Conservation (phyloP, 2,329 filamentous ascomycete species). For the Aspergillus sp. region DNA sequence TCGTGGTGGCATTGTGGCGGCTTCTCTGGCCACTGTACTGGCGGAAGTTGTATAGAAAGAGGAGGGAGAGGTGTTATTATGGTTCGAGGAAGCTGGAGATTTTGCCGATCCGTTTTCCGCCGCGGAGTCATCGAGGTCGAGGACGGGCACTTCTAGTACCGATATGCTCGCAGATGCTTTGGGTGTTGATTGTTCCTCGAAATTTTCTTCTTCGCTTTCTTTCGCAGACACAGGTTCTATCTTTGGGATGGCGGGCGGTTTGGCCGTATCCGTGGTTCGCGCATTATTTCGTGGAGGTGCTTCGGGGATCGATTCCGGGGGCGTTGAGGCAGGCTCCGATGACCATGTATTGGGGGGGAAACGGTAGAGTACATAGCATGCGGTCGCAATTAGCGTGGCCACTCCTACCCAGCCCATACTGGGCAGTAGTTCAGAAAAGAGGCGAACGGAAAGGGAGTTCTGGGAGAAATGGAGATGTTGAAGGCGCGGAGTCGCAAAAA, state of each 20-base stretch:
- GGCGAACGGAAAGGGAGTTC: not conserved
- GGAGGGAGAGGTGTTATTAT: not conserved
- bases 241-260: conserved; percentile 19
- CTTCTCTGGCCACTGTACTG: conserved; percentile 1
- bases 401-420: conserved; percentile 39
- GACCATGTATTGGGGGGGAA: conserved; percentile 31
- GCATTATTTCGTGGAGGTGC: conserved; percentile 4
- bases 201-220: conserved; percentile 7
- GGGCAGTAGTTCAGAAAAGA: conserved; percentile 8
- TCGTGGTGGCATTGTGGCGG: conserved; percentile 8
- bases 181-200: conserved; percentile 28
- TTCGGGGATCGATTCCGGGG: conserved; percentile 14
- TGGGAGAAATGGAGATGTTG: too few relatives aligned
- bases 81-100: conserved; percentile 3
- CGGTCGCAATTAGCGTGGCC: conserved; percentile 32
- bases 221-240: not conserved
- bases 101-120: conserved; percentile 6
- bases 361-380: conserved; percentile 35
- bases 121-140: conserved; percentile 23
- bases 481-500: too few relatives aligned
- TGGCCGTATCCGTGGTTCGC: conserved; percentile 18
- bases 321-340: conserved; percentile 12
- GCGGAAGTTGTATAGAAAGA: conserved; percentile 4
- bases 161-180: conserved; percentile 26
- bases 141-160: conserved; percentile 23